Conservation (phyloP, 2,329 filamentous ascomycete genomes). For the Aspergillus neotritici region DNA sequence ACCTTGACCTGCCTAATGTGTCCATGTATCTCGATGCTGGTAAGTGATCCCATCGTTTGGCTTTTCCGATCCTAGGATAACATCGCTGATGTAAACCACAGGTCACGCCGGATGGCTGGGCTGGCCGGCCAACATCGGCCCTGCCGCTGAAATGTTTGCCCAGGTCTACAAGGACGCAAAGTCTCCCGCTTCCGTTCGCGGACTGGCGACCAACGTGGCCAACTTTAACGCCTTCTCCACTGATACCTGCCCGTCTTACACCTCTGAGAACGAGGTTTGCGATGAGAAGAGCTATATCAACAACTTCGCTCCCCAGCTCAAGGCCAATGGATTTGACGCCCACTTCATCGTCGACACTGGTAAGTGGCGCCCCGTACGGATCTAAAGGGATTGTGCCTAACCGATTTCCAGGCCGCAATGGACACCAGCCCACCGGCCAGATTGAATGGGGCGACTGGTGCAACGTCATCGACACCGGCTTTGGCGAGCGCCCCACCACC, state of each 20-base stretch:
- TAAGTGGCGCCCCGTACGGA: constrained; percentile 21
- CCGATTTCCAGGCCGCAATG: constrained; percentile 48
- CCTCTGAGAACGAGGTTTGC: constrained; percentile 44
- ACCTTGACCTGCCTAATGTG: constrained; percentile 57
- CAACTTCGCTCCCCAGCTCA: constrained; percentile 46
- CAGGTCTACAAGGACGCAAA: constrained; percentile 45
- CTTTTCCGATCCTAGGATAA: neutral
- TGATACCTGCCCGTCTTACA: constrained; percentile 41
- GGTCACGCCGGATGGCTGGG: constrained; percentile 59
- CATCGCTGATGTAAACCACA: constrained; percentile 5
- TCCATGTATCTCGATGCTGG: constrained; percentile 60
- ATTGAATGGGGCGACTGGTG: constrained; percentile 62
- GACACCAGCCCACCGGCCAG: constrained; percentile 55
- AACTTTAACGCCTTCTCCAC: constrained; percentile 55
- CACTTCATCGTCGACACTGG: constrained; percentile 53
- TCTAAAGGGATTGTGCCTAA: neutral
- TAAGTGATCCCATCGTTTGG: neutral
- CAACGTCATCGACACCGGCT: constrained; percentile 59
- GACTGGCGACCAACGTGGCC: constrained; percentile 53
- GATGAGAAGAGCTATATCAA: constrained; percentile 52
- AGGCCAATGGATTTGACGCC: constrained; percentile 44
- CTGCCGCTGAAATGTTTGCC: constrained; percentile 46
- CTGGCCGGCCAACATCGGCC: constrained; percentile 55
- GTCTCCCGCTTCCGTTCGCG: constrained; percentile 45
- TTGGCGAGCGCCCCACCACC: constrained; percentile 59